These are phyloP conservation scores for Haplosporangium gracile DNA, from an alignment of 192 early-diverging fungal species.

Conservation along the genomic window DNA sequence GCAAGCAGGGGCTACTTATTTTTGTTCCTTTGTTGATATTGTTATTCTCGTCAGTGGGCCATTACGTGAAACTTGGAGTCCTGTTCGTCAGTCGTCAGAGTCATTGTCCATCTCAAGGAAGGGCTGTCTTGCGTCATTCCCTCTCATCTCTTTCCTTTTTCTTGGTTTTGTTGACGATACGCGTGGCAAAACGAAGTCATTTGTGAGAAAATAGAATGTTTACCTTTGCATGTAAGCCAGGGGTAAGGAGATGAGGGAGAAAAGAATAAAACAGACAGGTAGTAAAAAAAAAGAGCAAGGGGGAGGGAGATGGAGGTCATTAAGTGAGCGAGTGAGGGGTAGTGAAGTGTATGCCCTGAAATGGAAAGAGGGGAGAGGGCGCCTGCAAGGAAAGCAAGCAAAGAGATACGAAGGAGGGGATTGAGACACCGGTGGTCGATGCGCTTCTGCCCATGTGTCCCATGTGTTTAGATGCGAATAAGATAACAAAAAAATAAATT, in stretches of 20 bases:
- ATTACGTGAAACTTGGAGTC: background rate
- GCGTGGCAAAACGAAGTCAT: background rate
- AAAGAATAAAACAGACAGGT: background rate
- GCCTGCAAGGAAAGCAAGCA: background rate
- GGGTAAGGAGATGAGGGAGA: background rate
- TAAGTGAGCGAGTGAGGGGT: background rate
- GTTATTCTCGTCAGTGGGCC: background rate
- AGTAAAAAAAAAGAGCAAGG: background rate
- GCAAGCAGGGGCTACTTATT: background rate
- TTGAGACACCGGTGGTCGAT: constrained; percentile 8
- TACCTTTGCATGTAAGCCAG: background rate
- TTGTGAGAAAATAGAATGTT: background rate
- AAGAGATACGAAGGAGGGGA: background rate
- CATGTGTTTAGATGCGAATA: background rate
- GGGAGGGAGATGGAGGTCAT: background rate
- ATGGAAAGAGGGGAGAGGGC: background rate
- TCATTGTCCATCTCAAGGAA: background rate
- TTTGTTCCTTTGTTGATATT: background rate
- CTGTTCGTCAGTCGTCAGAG: background rate
- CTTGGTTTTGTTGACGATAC: background rate
- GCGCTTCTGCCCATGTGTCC: background rate
- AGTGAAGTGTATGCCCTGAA: background rate
- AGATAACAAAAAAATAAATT: background rate
- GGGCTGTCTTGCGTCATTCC: background rate
- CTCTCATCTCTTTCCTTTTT: background rate